Evolutionary conservation across 352 stramenopile species (phyloP).

Genomic region (Phytophthora foliorum): DNA sequence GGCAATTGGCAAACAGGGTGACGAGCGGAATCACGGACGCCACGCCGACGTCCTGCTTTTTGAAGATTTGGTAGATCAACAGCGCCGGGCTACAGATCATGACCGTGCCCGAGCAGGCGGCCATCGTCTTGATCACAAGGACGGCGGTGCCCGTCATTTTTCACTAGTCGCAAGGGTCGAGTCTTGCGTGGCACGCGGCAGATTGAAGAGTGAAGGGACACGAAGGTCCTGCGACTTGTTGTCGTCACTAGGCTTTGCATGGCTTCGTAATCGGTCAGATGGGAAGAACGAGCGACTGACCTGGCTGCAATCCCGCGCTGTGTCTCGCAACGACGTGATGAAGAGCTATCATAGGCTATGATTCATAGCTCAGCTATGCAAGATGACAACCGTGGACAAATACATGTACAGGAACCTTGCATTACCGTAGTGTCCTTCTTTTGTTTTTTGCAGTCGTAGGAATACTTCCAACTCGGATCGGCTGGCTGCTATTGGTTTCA

Average conservation of each 20-base stretch:
- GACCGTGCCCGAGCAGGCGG: conserved; percentile 39
- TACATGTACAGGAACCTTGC: not conserved
- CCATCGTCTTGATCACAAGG: conserved; percentile 41
- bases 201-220: conserved; percentile 35
- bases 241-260: too few relatives aligned
- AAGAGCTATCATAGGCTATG: too few relatives aligned
- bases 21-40: conserved; percentile 67
- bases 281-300: conserved; percentile 20
- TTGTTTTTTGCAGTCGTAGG: conserved; percentile 24
- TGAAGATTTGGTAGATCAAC: conserved; percentile 41
- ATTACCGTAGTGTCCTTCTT: conserved; percentile 8
- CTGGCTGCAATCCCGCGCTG: conserved; percentile 11
- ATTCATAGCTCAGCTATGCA: too few relatives aligned
- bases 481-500: conserved; percentile 7
- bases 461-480: conserved; percentile 22
- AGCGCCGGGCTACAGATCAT: conserved; percentile 63
- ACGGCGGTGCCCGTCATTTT: conserved; percentile 35
- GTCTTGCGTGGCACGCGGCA: not conserved
- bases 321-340: conserved; percentile 16
- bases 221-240: not conserved
- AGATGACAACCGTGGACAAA: not conserved
- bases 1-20: conserved; percentile 55
- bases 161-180: conserved; percentile 11
- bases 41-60: conserved; percentile 48
- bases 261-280: conserved; percentile 25